phyloP scores from a whole-genome alignment of 1,284 basidiomycete genomes.

The Naganishia liquefaciens region DNA sequence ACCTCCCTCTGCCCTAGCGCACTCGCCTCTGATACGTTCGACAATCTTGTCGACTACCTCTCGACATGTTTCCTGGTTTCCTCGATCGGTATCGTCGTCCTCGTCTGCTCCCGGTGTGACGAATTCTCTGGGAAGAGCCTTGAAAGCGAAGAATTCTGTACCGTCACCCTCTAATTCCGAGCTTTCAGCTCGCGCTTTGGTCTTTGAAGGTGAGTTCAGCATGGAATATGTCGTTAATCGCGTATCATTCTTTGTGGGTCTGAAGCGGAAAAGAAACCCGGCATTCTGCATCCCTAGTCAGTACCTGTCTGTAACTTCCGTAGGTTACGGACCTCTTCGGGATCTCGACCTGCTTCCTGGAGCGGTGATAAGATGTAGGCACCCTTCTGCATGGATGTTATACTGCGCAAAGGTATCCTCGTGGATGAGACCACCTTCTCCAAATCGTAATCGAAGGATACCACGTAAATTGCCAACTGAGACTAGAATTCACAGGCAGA shows the following conservation, averaged over 20 bases:
- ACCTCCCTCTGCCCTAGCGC: constrained; percentile 57
- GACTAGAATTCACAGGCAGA: constrained; percentile 55
- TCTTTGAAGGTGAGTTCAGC: constrained; percentile 58
- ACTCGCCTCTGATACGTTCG: constrained; percentile 66
- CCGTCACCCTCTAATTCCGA: not conserved
- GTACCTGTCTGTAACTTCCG: no score
- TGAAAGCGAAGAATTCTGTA: constrained; percentile 55
- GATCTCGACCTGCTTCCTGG: constrained; percentile 83
- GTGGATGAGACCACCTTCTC: constrained; percentile 89
- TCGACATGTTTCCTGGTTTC: constrained; percentile 68
- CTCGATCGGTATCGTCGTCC: constrained; percentile 53
- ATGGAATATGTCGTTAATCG: constrained; percentile 81
- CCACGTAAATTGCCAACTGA: constrained; percentile 65
- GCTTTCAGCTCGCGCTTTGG: not conserved
- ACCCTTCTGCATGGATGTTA: constrained; percentile 81
- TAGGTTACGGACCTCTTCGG: constrained; percentile 58
- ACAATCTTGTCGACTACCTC: constrained; percentile 76
- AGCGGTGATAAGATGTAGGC: constrained; percentile 87
- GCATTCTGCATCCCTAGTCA: constrained; percentile 60
- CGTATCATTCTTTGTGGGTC: constrained; percentile 64
- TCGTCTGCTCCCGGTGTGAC: constrained; percentile 37
- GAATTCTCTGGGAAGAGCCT: constrained; percentile 54
- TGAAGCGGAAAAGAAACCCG: constrained; percentile 77
- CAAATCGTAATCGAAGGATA: constrained; percentile 83
- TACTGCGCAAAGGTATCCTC: constrained; percentile 79